phyloP scores from a whole-genome alignment of 306 rosid species.

The Luffa aegyptiaca region DNA sequence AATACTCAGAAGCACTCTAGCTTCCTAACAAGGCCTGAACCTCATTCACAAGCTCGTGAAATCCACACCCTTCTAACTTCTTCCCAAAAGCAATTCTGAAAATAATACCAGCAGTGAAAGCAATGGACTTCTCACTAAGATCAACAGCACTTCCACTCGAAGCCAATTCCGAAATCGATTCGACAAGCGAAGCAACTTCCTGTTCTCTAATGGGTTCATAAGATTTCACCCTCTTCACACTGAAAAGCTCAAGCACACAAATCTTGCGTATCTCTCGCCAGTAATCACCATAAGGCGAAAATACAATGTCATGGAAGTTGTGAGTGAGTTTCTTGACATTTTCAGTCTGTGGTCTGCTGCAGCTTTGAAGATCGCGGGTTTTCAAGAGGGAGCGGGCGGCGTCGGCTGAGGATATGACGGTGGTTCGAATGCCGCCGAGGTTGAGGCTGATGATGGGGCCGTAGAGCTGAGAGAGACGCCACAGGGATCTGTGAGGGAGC shows the following conservation, averaged over 20 bases:
- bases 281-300: slow-evolving; percentile 31
- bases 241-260: slow-evolving; percentile 31
- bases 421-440: background rate
- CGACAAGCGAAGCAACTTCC: slow-evolving; percentile 3
- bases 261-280: slow-evolving; percentile 40
- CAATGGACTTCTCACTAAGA: slow-evolving; percentile 20
- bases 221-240: slow-evolving; percentile 14
- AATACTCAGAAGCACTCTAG: slow-evolving; percentile 26
- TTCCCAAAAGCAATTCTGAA: slow-evolving; percentile 44
- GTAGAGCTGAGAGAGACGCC: slow-evolving; percentile 13
- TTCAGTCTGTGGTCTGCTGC: slow-evolving; percentile 26
- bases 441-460: slow-evolving; percentile 26
- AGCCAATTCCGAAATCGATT: background rate
- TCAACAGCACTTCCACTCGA: slow-evolving; percentile 4
- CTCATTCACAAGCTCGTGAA: slow-evolving; percentile 28
- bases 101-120: slow-evolving; percentile 16
- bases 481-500: slow-evolving; percentile 12
- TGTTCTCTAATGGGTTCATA: slow-evolving; percentile 14
- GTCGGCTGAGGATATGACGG: slow-evolving; percentile 25
- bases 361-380: slow-evolving; percentile 22
- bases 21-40: slow-evolving; percentile 18
- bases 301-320: slow-evolving; percentile 30
- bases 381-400: slow-evolving; percentile 12
- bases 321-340: slow-evolving; percentile 22
- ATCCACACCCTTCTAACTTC: slow-evolving; percentile 12